Percentiles rank a stretch among this genome's conserved stretches.
Evolutionary conservation across 2,329 filamentous ascomycete genomes (phyloP).

Genomic region (Plenodomus lindquistii): DNA sequence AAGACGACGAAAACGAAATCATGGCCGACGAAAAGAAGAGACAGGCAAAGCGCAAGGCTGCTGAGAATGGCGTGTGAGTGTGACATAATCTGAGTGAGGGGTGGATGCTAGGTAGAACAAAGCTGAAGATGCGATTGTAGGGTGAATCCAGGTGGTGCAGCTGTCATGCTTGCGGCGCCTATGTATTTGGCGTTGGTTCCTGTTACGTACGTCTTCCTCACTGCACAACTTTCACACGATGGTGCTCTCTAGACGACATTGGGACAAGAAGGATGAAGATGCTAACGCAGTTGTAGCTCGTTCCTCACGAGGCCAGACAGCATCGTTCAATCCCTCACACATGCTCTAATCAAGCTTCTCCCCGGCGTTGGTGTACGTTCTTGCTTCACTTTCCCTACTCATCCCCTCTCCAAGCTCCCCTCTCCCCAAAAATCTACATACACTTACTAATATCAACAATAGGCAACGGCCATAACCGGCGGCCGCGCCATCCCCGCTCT

Average conservation of each 20-base stretch:
- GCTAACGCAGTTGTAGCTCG: conserved; percentile 2
- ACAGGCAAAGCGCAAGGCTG: conserved; percentile 17
- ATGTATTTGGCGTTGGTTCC: conserved; percentile 26
- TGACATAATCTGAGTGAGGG: conserved; percentile 3
- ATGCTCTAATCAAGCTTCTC: conserved; percentile 24
- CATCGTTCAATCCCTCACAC: conserved; percentile 23
- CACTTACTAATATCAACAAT: background rate
- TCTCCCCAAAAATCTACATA: background rate
- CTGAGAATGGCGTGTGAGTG: conserved; percentile 23
- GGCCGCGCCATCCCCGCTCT: conserved; percentile 28
- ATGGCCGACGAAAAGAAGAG: conserved; percentile 27
- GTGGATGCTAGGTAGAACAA: background rate
- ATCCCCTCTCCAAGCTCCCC: background rate
- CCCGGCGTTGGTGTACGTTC: conserved; percentile 21
- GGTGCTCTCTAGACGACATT: background rate
- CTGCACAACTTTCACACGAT: background rate
- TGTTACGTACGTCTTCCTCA: conserved; percentile 13
- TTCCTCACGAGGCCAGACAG: conserved; percentile 25
- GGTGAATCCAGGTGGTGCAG: conserved; percentile 19
- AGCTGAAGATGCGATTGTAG: background rate
- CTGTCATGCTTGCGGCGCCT: conserved; percentile 18
- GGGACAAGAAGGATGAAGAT: too few species aligned
- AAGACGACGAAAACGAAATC: background rate
- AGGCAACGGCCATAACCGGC: conserved; percentile 18
- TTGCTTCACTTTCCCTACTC: background rate